A percentile compares a stretch with the other conserved stretches of the same genome.
These are phyloP conservation scores for Periconia sp. DNA, from an alignment of 2,329 filamentous ascomycete genomes.

Conservation along the genomic window DNA sequence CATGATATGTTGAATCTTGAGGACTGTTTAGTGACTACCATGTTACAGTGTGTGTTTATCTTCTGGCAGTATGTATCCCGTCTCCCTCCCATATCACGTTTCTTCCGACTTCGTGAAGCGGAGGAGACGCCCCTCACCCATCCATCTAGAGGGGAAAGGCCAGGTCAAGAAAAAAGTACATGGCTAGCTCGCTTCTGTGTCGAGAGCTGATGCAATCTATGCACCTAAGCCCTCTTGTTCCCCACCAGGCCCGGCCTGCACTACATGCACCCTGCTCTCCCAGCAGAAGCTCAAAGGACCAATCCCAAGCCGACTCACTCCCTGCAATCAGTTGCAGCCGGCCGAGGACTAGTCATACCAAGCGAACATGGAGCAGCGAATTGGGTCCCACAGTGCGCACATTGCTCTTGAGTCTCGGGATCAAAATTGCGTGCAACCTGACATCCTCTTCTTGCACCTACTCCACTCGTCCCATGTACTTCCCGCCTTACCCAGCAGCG, in stretches of 20 bases:
- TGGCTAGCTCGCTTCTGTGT: background rate
- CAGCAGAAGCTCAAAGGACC: background rate
- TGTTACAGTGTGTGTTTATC: no score
- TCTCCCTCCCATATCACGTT: no score
- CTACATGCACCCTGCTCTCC: background rate
- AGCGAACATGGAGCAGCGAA: background rate
- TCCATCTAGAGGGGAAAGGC: no score
- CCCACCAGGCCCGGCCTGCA: background rate
- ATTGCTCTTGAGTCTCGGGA: constrained; percentile 39
- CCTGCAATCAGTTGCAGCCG: background rate
- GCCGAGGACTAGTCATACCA: background rate
- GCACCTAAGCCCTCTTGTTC: background rate
- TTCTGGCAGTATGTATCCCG: no score
- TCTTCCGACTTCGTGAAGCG: no score
- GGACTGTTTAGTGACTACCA: no score
- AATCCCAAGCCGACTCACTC: background rate
- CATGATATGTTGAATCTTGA: no score
- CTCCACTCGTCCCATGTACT: constrained; percentile 35
- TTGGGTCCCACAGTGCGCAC: constrained; percentile 24
- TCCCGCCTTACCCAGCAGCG: constrained; percentile 42
- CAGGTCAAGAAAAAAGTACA: background rate
- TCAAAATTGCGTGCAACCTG: constrained; percentile 44
- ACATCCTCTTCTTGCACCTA: constrained; percentile 17
- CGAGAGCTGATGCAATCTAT: background rate
- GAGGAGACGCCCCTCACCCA: no score